These are phyloP conservation scores for Lipomyces spencermartinsiae DNA, from an alignment of 805 yeast species.

Conservation along the genomic window DNA sequence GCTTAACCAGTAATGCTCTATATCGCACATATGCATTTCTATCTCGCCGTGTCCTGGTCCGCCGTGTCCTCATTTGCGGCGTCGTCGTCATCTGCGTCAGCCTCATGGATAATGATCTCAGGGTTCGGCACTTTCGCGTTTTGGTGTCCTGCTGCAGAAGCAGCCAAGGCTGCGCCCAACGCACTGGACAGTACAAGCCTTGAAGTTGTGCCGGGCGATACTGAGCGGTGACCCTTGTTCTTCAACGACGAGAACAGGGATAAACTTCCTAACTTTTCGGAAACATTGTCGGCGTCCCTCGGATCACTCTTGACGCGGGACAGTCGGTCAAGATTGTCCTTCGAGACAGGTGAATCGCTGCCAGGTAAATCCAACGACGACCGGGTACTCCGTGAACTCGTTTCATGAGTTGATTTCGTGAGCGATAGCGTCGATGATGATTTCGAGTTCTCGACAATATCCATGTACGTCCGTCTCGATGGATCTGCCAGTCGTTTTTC, in stretches of 20 bases:
- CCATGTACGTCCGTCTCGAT: slow-evolving; percentile 41
- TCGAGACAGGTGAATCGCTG: neutral
- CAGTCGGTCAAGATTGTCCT: slow-evolving; percentile 9
- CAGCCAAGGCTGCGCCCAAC: slow-evolving; percentile 28
- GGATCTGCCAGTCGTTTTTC: slow-evolving; percentile 47
- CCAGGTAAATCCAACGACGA: slow-evolving; percentile 10
- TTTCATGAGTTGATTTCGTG: slow-evolving; percentile 9
- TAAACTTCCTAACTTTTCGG: slow-evolving; percentile 1
- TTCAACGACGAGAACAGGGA: slow-evolving; percentile 12
- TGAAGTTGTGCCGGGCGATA: slow-evolving; percentile 11
- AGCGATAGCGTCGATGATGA: slow-evolving; percentile 23
- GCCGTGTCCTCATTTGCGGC: neutral
- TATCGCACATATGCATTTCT: neutral
- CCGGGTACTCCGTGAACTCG: neutral
- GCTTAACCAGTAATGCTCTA: neutral
- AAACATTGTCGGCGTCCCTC: neutral
- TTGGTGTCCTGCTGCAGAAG: slow-evolving; percentile 9
- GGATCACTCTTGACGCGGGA: slow-evolving; percentile 19
- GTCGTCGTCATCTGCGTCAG: slow-evolving; percentile 11
- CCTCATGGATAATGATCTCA: slow-evolving; percentile 25
- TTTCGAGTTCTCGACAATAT: slow-evolving; percentile 40
- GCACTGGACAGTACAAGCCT: slow-evolving; percentile 22
- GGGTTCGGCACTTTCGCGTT: slow-evolving; percentile 14
- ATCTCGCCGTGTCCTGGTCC: slow-evolving; percentile 4
- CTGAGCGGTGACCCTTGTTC: neutral